Percentiles rank a stretch among this genome's conserved stretches.
Evolutionary conservation across 768 basidiomycete genomes (phyloP).

Genomic region (Ephemerocybe angulata): DNA sequence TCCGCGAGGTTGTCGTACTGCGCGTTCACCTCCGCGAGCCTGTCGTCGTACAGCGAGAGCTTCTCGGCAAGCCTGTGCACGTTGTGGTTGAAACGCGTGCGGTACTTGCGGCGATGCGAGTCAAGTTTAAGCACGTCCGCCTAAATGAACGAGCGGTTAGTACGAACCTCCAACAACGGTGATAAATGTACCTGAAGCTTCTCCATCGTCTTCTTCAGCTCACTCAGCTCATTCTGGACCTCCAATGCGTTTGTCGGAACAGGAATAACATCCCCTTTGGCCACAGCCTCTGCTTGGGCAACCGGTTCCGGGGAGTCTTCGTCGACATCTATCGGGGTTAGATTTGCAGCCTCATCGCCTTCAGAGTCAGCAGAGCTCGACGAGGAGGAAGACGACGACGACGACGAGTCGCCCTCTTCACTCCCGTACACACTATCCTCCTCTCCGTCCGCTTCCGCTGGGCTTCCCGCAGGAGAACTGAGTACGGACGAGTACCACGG

Average conservation of each 20-base stretch:
- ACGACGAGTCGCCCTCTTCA: background rate
- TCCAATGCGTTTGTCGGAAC: constrained; percentile 2
- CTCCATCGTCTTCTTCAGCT: constrained; percentile 7
- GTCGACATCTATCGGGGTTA: background rate
- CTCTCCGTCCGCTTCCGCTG: background rate
- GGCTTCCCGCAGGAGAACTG: background rate
- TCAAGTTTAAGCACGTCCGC: constrained; percentile 37
- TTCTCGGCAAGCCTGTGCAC: constrained; percentile 37
- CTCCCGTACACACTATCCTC: background rate
- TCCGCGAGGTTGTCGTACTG: constrained; percentile 34
- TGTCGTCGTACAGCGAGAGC: constrained; percentile 37
- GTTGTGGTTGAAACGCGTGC: constrained; percentile 38
- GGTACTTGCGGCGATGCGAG: constrained; percentile 36
- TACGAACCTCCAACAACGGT: background rate
- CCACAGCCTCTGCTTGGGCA: background rate
- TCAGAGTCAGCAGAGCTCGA: background rate
- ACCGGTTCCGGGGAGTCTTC: background rate
- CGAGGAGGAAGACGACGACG: no score
- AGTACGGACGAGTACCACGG: background rate
- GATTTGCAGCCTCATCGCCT: background rate
- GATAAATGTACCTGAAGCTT: constrained; percentile 18
- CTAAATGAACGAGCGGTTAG: constrained; percentile 17
- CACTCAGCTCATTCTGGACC: constrained; percentile 6
- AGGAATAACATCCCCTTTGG: constrained; percentile 16
- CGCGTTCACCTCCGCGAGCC: constrained; percentile 34